Conservation (phyloP, 2,329 filamentous ascomycete species). For the Phoma sp. region DNA sequence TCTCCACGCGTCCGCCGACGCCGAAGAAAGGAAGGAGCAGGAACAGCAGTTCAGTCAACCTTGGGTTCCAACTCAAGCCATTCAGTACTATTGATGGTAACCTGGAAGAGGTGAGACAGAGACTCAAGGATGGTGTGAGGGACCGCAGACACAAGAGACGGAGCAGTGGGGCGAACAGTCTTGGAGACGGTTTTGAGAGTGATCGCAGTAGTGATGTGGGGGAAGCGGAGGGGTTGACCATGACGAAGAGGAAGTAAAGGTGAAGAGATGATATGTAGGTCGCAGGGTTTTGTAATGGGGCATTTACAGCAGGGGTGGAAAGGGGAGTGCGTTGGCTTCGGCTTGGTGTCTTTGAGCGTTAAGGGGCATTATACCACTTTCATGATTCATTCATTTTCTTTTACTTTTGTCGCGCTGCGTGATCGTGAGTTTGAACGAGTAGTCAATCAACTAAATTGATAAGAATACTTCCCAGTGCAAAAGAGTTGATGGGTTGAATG, state of each 20-base stretch:
- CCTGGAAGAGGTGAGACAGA: slow-evolving; percentile 82
- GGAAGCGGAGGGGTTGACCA: slow-evolving; percentile 34
- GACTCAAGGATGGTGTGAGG: slow-evolving; percentile 84
- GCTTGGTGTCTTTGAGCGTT: not conserved
- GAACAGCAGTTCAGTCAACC: slow-evolving; percentile 62
- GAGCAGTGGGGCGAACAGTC: slow-evolving; percentile 39
- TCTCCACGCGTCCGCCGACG: slow-evolving; percentile 86
- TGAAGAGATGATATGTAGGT: not conserved
- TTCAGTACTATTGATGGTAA: slow-evolving; percentile 74
- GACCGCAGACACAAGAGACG: slow-evolving; percentile 71
- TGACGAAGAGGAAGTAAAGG: slow-evolving; percentile 28
- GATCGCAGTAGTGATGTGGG: slow-evolving; percentile 17
- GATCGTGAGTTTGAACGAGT: no score
- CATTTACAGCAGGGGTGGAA: not conserved
- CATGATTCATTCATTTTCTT: slow-evolving; percentile 1
- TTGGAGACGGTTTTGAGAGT: slow-evolving; percentile 27
- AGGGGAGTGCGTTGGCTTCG: not conserved
- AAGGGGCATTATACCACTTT: slow-evolving; percentile 12
- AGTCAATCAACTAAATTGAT: no score
- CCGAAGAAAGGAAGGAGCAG: slow-evolving; percentile 76
- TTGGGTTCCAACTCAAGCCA: slow-evolving; percentile 70
- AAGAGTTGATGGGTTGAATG: no score
- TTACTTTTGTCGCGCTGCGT: no score
- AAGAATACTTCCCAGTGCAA: no score
- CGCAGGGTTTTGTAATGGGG: not conserved